These are phyloP conservation scores for Phytophthora citrophthora DNA, from an alignment of 352 stramenopile species.

Conservation along the genomic window DNA sequence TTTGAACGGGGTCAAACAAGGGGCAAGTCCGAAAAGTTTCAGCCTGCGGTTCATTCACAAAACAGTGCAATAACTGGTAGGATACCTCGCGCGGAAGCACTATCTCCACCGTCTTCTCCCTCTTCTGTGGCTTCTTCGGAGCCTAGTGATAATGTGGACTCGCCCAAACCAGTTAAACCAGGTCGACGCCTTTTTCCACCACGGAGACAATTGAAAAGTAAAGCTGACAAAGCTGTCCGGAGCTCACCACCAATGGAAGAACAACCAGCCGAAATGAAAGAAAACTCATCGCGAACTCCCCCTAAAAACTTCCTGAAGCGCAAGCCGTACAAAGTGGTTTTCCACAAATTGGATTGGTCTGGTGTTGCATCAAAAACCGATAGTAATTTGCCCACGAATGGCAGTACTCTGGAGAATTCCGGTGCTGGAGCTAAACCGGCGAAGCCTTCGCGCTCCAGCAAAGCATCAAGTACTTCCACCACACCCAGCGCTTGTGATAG, in stretches of 20 bases:
- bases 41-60: constrained; percentile 10
- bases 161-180: constrained; percentile 3
- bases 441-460: background rate
- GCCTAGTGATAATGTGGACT: constrained; percentile 9
- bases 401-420: background rate
- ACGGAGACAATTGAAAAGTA: constrained; percentile 14
- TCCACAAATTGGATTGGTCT: constrained; percentile 69
- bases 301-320: constrained; percentile 58
- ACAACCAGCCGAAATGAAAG: constrained; percentile 2
- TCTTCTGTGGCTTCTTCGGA: constrained; percentile 54
- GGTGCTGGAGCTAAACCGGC: constrained; percentile 8
- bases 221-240: background rate
- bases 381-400: constrained; percentile 42
- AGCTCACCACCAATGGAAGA: constrained; percentile 9
- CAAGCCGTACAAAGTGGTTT: constrained; percentile 77
- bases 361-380: constrained; percentile 62
- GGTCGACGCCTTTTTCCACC: constrained; percentile 14
- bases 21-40: background rate
- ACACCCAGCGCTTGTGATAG: background rate
- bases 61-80: constrained; percentile 15
- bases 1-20: constrained; percentile 1
- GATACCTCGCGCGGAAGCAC: constrained; percentile 47
- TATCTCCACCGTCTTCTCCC: constrained; percentile 62
- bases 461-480: background rate
- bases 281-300: constrained; percentile 7